Evolutionary conservation across 306 rosid genomes (phyloP).

Genomic region (Datisca glomerata): DNA sequence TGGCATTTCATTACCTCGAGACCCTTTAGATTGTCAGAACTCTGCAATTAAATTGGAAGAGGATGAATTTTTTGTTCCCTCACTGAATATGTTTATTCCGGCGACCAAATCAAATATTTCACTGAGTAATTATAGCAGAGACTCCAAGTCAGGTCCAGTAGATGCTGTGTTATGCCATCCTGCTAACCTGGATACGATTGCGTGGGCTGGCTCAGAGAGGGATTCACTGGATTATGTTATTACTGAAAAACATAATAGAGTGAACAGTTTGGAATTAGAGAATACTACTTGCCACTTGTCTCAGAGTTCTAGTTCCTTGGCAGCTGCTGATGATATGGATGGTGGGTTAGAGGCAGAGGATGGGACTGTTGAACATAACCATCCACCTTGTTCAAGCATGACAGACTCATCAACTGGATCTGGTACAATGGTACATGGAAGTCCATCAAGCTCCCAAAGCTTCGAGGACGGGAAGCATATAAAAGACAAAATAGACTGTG

Average conservation of each 20-base stretch:
- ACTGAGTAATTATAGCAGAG: conserved; percentile 22
- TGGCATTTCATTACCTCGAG: conserved; percentile 16
- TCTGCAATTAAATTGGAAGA: conserved; percentile 35
- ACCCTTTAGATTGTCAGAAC: conserved; percentile 17
- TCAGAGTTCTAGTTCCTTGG: conserved; percentile 34
- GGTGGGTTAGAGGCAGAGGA: conserved; percentile 21
- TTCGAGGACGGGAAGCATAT: conserved; percentile 32
- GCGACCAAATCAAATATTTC: conserved; percentile 20
- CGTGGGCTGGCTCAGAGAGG: conserved; percentile 18
- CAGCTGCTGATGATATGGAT: conserved; percentile 23
- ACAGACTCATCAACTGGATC: conserved; percentile 50
- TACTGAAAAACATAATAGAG: conserved; percentile 13
- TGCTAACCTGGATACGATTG: conserved; percentile 13
- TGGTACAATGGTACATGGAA: conserved; percentile 27
- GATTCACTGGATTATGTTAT: conserved; percentile 17
- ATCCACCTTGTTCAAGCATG: conserved; percentile 38
- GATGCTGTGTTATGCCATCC: conserved; percentile 21
- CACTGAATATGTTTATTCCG: conserved; percentile 8
- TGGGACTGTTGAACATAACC: conserved; percentile 35
- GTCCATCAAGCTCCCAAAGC: conserved; percentile 58
- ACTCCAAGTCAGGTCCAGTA: conserved; percentile 28
- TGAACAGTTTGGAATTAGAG: conserved; percentile 17
- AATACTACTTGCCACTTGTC: conserved; percentile 19
- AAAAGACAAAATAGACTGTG: conserved; percentile 23
- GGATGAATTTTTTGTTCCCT: conserved; percentile 18